Base-by-base conservation (phyloP, 768 basidiomycete genomes). In the Phylloporus sp. region DNA sequence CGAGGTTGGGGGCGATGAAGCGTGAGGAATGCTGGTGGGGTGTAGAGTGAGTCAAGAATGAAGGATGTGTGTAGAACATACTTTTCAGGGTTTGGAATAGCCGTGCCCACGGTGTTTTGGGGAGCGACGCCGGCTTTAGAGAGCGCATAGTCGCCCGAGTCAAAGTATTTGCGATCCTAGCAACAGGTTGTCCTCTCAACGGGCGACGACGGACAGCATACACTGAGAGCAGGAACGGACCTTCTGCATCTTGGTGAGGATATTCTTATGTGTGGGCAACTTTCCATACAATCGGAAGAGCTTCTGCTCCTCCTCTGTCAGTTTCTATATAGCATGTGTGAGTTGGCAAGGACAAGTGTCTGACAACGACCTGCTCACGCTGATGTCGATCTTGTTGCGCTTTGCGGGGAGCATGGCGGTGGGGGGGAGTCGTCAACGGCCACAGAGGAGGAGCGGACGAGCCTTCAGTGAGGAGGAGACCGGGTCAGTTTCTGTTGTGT, bases 141-240 rank as follows among this genome's bases (percentile, higher is more conserved):
- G 59, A 99, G 77, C 27, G 95, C 95, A 65, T 98, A 98, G 70
- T 99, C 97, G 52, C 97, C 97, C 50, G 95, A 98, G 73, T 98
- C 97, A 70, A 99, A 99, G 75, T 93, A 99, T 73, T 98, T 98
- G 64, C 97, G 90, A 66, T 99, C 95, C 95, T 97, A 60, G 32
- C 47, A 22, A 41, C n/a, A 56, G 51, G 49, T 15, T 27, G 34
- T 35, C 49, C 38, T 55, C 45, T 55, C 41, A 49, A 24, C 32
- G 47, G 51, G 48, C 55, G 34, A 24, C 34, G 20, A 35, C 23
- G 50, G 29, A 40, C 50, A n/a, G 26, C 31, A 29, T 35, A 31
- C 47, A 38, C 18, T 11, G 24, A 20, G 40, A 3, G 36, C 16
- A 28, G 36, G 3, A 28, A 64, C 77, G 45, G 40, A 91, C 95